A percentile compares a stretch with the other conserved stretches of the same genome.
Evolutionary conservation across 768 basidiomycete species (phyloP).

Genomic region (Grammothele lineata): DNA sequence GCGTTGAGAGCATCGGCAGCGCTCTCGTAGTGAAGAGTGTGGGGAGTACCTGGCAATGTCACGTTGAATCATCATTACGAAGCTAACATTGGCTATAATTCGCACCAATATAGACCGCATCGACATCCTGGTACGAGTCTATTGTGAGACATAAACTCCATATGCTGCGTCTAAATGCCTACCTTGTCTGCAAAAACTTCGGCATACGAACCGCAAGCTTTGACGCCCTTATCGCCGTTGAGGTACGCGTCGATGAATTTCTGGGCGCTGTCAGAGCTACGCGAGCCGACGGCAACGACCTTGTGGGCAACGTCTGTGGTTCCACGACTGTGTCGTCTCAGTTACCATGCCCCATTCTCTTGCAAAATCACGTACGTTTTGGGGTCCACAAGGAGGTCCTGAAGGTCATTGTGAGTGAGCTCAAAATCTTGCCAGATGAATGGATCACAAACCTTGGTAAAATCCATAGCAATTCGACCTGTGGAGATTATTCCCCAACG

Average conservation of each 20-base stretch:
- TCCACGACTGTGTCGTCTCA: conserved; percentile 52
- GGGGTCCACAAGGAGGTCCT: conserved; percentile 79
- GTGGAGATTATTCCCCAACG: conserved; percentile 90
- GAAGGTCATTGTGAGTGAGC: neutral
- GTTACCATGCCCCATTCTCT: neutral
- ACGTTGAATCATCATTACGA: neutral
- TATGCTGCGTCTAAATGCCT: neutral
- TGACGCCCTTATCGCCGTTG: conserved; percentile 48
- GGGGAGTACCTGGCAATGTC: conserved; percentile 62
- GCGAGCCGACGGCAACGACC: conserved; percentile 73
- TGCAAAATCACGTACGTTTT: conserved; percentile 45
- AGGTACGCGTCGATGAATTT: conserved; percentile 58
- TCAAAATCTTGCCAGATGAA: neutral
- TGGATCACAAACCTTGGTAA: conserved; percentile 52
- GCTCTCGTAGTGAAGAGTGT: conserved; percentile 78
- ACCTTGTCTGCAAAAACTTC: conserved; percentile 72
- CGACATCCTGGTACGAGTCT: conserved; percentile 52
- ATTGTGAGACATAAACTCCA: too few species aligned
- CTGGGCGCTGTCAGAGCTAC: conserved; percentile 61
- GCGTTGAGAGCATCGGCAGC: conserved; percentile 71
- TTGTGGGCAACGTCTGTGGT: conserved; percentile 65
- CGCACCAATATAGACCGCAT: conserved; percentile 72
- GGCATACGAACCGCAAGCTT: conserved; percentile 69
- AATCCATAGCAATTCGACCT: conserved; percentile 62
- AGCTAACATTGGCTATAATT: too few species aligned